Conservation (phyloP, 1,284 basidiomycete genomes). For the Ceratobasidium sp. region DNA sequence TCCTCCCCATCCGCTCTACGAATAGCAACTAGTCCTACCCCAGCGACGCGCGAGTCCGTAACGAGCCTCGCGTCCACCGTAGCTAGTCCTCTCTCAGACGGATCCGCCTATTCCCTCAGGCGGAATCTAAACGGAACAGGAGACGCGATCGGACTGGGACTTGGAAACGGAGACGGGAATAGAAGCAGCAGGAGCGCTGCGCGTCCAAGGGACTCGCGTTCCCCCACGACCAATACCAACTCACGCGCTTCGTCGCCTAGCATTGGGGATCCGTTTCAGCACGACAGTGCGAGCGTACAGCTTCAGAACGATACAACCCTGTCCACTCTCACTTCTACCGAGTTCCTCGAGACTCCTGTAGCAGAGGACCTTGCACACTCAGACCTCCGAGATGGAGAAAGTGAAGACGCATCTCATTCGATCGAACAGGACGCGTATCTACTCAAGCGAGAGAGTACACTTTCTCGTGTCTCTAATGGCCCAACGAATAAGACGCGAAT, state of each 20-base stretch:
- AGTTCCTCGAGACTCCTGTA: constrained; percentile 7
- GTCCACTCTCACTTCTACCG: constrained; percentile 1
- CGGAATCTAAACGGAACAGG: neutral
- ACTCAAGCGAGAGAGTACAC: neutral
- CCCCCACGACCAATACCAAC: constrained; percentile 14
- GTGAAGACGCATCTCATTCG: constrained; percentile 4
- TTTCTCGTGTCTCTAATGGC: too few species aligned
- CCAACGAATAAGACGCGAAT: neutral
- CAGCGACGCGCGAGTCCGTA: constrained; percentile 36
- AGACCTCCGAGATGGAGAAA: neutral
- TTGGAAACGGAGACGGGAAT: neutral
- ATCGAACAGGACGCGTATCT: constrained; percentile 4
- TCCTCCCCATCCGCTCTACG: constrained; percentile 10
- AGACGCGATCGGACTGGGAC: neutral
- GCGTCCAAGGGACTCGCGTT: neutral
- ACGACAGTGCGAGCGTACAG: constrained; percentile 8
- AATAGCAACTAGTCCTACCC: too few species aligned
- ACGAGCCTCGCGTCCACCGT: constrained; percentile 37
- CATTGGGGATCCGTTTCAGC: constrained; percentile 39
- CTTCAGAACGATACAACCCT: neutral
- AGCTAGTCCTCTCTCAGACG: constrained; percentile 36
- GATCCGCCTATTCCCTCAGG: constrained; percentile 31
- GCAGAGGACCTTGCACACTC: neutral
- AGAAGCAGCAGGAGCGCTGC: neutral
- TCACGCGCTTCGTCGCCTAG: constrained; percentile 40